A percentile compares a stretch with the other conserved stretches of the same genome.
Conservation (phyloP, 2,329 filamentous ascomycete species). For the Cladosporium sp. region DNA sequence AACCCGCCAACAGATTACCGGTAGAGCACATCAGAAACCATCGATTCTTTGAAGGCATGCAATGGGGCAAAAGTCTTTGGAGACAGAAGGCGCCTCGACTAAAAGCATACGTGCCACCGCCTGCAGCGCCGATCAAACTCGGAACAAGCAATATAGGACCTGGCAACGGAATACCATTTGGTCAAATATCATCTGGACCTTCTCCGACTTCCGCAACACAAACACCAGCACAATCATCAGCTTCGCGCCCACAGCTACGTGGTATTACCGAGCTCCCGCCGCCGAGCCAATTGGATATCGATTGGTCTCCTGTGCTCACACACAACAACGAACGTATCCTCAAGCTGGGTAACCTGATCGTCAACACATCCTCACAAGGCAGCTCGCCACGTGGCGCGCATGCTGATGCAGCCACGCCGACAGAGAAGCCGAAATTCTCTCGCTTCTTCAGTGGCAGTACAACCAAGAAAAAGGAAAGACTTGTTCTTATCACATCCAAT, state of each 20-base stretch:
- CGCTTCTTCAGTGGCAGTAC: constrained; percentile 91
- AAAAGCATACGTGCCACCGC: constrained; percentile 76
- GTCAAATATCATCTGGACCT: constrained; percentile 41
- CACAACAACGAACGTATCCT: constrained; percentile 90
- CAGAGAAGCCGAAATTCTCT: constrained; percentile 72
- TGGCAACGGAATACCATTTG: constrained; percentile 28
- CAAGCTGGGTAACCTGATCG: constrained; percentile 87
- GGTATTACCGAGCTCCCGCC: constrained; percentile 94
- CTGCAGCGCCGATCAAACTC: constrained; percentile 36
- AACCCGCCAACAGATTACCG: constrained; percentile 79
- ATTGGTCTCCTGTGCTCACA: constrained; percentile 95
- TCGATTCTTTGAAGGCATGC: constrained; percentile 86
- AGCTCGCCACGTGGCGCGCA: constrained; percentile 73
- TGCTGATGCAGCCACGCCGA: constrained; percentile 63
- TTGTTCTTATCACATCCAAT: constrained; percentile 94
- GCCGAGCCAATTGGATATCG: constrained; percentile 95
- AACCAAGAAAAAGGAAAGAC: constrained; percentile 86
- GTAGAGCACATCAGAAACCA: constrained; percentile 98
- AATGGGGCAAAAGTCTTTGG: constrained; percentile 84
- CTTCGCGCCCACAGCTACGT: constrained; percentile 64
- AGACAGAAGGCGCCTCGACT: constrained; percentile 84
- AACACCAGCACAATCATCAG: constrained; percentile 18
- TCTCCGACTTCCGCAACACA: constrained; percentile 18
- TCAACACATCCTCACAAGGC: constrained; percentile 75
- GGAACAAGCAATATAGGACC: constrained; percentile 26